Percentiles rank a stretch among this genome's conserved stretches.
phyloP scores from a whole-genome alignment of 1,284 basidiomycete species.

The Fomes fomentarius region DNA sequence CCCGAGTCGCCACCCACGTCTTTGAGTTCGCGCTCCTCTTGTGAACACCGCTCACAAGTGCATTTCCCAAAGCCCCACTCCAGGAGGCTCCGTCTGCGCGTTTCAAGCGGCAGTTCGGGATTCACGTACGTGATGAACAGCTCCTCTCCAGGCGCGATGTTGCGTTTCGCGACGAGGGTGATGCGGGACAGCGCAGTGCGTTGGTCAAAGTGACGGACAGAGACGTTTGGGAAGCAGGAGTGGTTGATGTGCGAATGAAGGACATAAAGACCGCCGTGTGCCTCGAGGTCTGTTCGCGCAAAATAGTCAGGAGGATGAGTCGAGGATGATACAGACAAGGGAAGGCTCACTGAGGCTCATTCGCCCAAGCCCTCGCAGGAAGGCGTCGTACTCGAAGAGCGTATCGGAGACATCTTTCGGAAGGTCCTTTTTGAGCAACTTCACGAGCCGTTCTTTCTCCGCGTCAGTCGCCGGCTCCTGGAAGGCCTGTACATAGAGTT shows the following conservation, averaged over 20 bases:
- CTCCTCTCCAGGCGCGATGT: conserved; percentile 77
- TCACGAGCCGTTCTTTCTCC: conserved; percentile 61
- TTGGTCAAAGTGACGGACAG: conserved; percentile 71
- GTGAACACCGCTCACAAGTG: conserved; percentile 64
- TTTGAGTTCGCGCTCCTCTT: conserved; percentile 47
- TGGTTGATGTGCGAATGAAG: conserved; percentile 91
- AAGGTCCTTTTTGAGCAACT: conserved; percentile 59
- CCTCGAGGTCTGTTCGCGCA: conserved; percentile 68
- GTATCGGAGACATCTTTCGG: conserved; percentile 53
- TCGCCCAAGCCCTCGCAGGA: conserved; percentile 74
- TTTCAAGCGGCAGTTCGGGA: conserved; percentile 54
- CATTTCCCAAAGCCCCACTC: conserved; percentile 81
- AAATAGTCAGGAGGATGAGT: neutral
- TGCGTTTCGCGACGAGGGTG: conserved; percentile 65
- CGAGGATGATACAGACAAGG: neutral
- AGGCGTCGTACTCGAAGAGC: conserved; percentile 77
- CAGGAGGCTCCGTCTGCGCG: conserved; percentile 61
- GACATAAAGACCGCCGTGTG: conserved; percentile 84
- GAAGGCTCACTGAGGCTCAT: conserved; percentile 78
- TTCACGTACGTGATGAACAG: conserved; percentile 82
- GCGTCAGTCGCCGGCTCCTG: conserved; percentile 48
- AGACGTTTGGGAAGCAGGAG: conserved; percentile 77
- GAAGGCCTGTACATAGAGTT: conserved; percentile 61
- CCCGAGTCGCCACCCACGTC: conserved; percentile 26
- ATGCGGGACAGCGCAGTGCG: conserved; percentile 69